Percentiles rank a stretch among this genome's conserved stretches.
phyloP scores from a whole-genome alignment of 768 basidiomycete genomes.

The Daedalea quercina region DNA sequence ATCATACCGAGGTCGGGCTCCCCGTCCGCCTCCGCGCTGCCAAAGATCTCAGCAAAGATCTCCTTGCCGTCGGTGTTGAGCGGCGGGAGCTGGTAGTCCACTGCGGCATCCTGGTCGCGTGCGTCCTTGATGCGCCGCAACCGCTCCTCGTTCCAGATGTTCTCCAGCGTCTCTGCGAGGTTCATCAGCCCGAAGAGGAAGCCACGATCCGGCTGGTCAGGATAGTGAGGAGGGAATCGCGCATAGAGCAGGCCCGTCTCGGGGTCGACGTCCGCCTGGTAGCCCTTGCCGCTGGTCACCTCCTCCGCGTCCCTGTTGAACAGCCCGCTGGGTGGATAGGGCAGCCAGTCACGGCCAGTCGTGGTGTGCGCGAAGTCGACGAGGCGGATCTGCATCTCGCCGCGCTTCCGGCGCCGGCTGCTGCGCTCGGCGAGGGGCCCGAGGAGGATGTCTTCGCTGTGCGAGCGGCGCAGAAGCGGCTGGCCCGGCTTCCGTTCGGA shows the following conservation, averaged over 20 bases:
- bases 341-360: slow-evolving; percentile 86
- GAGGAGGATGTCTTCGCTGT: slow-evolving; percentile 73
- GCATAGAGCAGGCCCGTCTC: slow-evolving; percentile 83
- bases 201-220: slow-evolving; percentile 85
- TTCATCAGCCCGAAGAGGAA: slow-evolving; percentile 89
- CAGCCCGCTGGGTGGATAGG: slow-evolving; percentile 45
- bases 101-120: slow-evolving; percentile 46
- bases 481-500: slow-evolving; percentile 35
- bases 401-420: slow-evolving; percentile 65
- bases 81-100: slow-evolving; percentile 50
- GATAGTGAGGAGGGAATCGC: slow-evolving; percentile 90
- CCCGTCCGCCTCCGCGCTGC: slow-evolving; percentile 29
- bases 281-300: slow-evolving; percentile 58
- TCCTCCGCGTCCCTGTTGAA: slow-evolving; percentile 32
- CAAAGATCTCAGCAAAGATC: slow-evolving; percentile 73
- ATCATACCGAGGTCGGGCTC: slow-evolving; percentile 75
- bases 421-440: slow-evolving; percentile 62
- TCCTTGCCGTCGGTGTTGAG: slow-evolving; percentile 70
- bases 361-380: slow-evolving; percentile 99
- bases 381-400: slow-evolving; percentile 91
- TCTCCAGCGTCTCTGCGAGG: slow-evolving; percentile 67
- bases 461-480: slow-evolving; percentile 57
- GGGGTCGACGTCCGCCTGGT: slow-evolving; percentile 76
- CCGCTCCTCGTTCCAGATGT: slow-evolving; percentile 85
- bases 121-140: slow-evolving; percentile 57